These are phyloP conservation scores for Gracilaria caudata DNA, from an alignment of 23 red algal genomes.

Conservation along the genomic window DNA sequence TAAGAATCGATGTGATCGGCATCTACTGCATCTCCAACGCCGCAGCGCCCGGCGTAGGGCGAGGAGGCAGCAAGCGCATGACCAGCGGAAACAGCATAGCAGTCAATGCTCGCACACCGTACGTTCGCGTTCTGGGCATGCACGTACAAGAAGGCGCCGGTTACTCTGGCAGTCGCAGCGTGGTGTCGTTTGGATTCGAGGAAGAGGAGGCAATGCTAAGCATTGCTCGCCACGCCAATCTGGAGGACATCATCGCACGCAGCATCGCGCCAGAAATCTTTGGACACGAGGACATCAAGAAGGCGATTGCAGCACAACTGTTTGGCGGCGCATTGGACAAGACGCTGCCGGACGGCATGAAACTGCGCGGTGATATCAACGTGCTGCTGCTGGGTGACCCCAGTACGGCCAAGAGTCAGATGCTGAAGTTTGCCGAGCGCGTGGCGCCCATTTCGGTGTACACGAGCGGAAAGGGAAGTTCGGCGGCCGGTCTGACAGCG, in stretches of 20 bases:
- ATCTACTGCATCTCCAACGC: constrained; percentile 85
- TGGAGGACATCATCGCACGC: constrained; percentile 75
- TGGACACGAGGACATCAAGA: constrained; percentile 95
- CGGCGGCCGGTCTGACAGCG: constrained; percentile 91
- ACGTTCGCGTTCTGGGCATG: constrained; percentile 90
- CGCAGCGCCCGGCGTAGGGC: constrained; percentile 42
- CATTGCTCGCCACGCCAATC: constrained; percentile 67
- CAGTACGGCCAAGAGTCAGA: constrained; percentile 91
- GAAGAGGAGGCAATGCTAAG: constrained; percentile 97
- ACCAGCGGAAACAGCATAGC: constrained; percentile 42
- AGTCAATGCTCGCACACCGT: constrained; percentile 78
- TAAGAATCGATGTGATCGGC: constrained; percentile 81
- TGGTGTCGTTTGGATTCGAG: constrained; percentile 75
- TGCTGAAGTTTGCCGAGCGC: constrained; percentile 86
- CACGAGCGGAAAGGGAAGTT: constrained; percentile 88
- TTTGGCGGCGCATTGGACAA: constrained; percentile 83
- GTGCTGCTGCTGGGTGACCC: constrained; percentile 88
- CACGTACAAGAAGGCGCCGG: constrained; percentile 64
- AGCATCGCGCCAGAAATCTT: constrained; percentile 96
- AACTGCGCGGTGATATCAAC: constrained; percentile 88
- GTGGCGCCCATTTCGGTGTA: constrained; percentile 89
- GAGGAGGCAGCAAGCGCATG: constrained; percentile 33
- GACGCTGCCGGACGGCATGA: constrained; percentile 93
- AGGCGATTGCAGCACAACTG: constrained; percentile 83
- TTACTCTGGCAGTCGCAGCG: constrained; percentile 70